These are phyloP conservation scores for Kentomonas sorsogonicus DNA, from an alignment of 208 protist genomes.

Conservation along the genomic window DNA sequence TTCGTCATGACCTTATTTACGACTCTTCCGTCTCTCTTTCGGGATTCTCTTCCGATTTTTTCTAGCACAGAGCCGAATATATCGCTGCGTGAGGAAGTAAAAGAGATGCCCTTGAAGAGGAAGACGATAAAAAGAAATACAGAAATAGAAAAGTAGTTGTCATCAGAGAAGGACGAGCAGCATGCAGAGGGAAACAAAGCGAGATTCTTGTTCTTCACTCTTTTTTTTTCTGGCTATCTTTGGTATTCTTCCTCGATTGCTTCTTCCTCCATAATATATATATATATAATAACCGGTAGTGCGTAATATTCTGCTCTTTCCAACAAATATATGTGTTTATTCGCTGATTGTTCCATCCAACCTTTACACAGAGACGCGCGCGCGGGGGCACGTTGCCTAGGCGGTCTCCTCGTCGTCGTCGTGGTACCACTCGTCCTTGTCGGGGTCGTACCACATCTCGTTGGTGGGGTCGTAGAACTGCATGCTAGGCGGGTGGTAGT, in stretches of 20 bases:
- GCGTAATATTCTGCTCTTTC: constrained; percentile 1
- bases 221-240: constrained; percentile 12
- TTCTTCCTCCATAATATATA: constrained; percentile 3
- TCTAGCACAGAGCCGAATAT: neutral
- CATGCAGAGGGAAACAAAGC: constrained; percentile 2
- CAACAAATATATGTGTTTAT: neutral
- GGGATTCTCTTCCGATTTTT: neutral
- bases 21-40: neutral
- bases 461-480: constrained; percentile 89
- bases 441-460: constrained; percentile 88
- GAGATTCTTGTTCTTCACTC: constrained; percentile 2
- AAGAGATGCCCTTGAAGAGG: constrained; percentile 9
- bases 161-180: constrained; percentile 1
- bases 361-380: neutral
- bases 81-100: constrained; percentile 12
- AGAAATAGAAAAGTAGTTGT: neutral
- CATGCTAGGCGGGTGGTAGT: constrained; percentile 85
- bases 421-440: constrained; percentile 85
- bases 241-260: constrained; percentile 10
- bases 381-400: neutral
- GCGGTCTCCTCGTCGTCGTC: constrained; percentile 39
- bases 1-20: neutral
- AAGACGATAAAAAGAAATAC: constrained; percentile 1
- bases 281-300: neutral
- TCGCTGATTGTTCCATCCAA: too few relatives aligned